Percentiles rank a stretch among this genome's conserved stretches.
Evolutionary conservation across 225 moss, liverwort and hornwort genomes (phyloP).

Genomic region (Marchantia polymorpha): DNA sequence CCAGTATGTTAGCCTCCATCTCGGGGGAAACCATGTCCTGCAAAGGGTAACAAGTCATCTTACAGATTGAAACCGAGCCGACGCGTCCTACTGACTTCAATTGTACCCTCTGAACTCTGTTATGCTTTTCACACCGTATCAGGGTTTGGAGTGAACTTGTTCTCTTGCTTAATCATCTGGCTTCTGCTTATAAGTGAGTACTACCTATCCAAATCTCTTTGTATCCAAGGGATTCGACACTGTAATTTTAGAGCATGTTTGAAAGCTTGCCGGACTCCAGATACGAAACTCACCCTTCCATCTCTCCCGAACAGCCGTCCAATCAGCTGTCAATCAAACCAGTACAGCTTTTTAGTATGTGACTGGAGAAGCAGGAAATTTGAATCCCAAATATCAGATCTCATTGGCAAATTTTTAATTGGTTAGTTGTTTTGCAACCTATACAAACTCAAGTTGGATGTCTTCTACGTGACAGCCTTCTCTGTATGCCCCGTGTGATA

Average conservation of each 20-base stretch:
- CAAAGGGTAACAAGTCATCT: background rate
- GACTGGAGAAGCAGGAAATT: background rate
- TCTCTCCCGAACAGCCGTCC: constrained; percentile 19
- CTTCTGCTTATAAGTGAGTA: background rate
- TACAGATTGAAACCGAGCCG: background rate
- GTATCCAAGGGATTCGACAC: background rate
- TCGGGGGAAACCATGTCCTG: constrained; percentile 40
- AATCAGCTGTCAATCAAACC: constrained; percentile 9
- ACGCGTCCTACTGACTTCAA: no score
- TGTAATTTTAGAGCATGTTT: background rate
- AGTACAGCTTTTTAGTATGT: background rate
- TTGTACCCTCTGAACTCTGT: no score
- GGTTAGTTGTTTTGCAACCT: no score
- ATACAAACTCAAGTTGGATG: background rate
- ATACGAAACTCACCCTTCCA: constrained; percentile 8
- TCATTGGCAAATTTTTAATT: no score
- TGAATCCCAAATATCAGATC: background rate
- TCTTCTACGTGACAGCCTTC: background rate
- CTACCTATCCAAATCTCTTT: background rate
- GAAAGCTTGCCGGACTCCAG: no score
- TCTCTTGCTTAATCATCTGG: background rate
- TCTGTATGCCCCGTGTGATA: no score
- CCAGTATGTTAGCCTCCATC: constrained; percentile 33
- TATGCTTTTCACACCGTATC: no score
- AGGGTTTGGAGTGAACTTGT: background rate